Base-by-base conservation (phyloP, 371 early-diverging fungal species). In the Apophysomyces elegans region DNA sequence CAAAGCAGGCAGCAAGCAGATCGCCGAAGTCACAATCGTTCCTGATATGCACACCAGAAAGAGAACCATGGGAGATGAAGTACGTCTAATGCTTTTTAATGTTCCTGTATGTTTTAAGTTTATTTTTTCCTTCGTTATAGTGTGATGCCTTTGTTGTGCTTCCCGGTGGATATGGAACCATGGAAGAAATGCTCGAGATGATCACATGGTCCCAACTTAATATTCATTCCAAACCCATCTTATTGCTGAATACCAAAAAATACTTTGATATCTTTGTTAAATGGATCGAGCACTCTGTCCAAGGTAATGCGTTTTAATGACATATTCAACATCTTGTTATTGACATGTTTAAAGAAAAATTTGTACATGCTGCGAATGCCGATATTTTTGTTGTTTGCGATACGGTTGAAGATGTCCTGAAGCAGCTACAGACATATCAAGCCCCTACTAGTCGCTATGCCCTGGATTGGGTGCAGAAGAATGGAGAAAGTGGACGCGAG, bases 31-130 rank as follows among this genome's bases (percentile, higher is more conserved):
- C 26, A 77, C 89, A 32, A 58, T 89, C 9, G 95, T 95, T 18
- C 78, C 84, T 64, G 91, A 91, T 77, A 94, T 95, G 96, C 94
- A 94, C 38, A 81, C 85, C 32, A 85, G 96, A 68, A 96, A 96
- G 74, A 74, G 79, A 35, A 72, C 85, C 64, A 93, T 96, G 92
- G 86, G 81, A 69, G 88, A 91, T 39, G 67, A 83, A 68, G 72
- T 72, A 72, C 54, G 63, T 50, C 13, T 18, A 54, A 12, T 13
- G 1, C 16, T 41, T 18, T 8, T 35, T 12, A 12, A 47, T 47
- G 58, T 37, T 38, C 43, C 4, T 39, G 5, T 44, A 32, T 35
- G 2, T 58, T 26, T 56, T 35, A 9, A 2, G 14, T 44, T 58
- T 21, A n/a, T 60, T 32, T 61, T 12, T 56, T 59, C 21, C 1